Evolutionary conservation across 371 early-diverging fungal genomes (phyloP), one percentile per base, ranked within the genome.

Genomic region (Globomyces sp.): DNA sequence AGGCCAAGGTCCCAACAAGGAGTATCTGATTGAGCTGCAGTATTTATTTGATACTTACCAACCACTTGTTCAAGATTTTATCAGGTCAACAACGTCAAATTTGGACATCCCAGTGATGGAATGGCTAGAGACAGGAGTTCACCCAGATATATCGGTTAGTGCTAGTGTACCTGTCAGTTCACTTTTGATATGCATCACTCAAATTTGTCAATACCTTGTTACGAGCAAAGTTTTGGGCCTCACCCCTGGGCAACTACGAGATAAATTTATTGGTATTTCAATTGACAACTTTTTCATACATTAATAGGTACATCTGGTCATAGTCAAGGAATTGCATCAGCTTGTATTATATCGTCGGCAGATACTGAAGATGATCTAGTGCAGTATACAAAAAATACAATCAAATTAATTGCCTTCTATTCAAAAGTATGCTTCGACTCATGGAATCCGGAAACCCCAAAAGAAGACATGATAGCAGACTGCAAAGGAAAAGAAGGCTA

Each of bases 301-400:
- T 24, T 57, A 10, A 3, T 77, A 86, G 94, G 93, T 65, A 81
- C 91, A 48, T 93, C 95, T 34, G 96, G 96, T 72, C 96, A 96
- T 76, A 90, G 90, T 71, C 96, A 96, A 79, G 96, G 96, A 65
- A 90, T 96, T 67, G 87, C 95, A 70, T 87, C 93, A n/a, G 90
- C 96, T 24, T 91, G 90, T 36, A 94, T 91, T 58, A 87, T 96
- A 73, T 83, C 96, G 40, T 74, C 91, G 11, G 90, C 95, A 53
- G 75, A 85, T 44, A n/a, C n/a, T n/a, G n/a, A n/a, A n/a, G n/a
- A n/a, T n/a, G 88, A 92, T 43, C 88, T 90, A 58, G 89, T 89
- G 62, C 89, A 90, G 36, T 94, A 94, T 74, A 71, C 87, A 58
- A 70, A 69, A 61, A 92, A 92, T 73, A 85, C 92, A 36, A 88